Conservation (phyloP, 768 basidiomycete species). For the Mrakia blollopis region DNA sequence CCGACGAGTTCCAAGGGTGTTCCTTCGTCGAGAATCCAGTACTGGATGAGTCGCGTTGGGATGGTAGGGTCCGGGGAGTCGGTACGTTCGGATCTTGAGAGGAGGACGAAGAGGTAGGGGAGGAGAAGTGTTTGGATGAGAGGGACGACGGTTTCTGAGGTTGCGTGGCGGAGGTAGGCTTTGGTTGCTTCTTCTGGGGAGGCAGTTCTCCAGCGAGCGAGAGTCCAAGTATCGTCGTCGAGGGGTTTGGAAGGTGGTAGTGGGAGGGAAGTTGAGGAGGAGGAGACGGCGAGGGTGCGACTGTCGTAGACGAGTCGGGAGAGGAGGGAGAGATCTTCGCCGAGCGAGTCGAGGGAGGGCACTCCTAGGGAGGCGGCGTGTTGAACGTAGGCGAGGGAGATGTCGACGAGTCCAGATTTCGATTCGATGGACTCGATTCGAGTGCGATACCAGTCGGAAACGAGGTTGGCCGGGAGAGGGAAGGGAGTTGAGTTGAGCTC, state of each 20-base stretch:
- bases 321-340: conserved; percentile 85
- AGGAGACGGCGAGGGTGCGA: conserved; percentile 20
- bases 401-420: conserved; percentile 68
- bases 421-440: conserved; percentile 61
- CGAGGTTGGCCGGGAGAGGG: conserved; percentile 51
- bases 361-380: conserved; percentile 78
- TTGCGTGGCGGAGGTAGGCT: conserved; percentile 72
- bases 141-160: conserved; percentile 57
- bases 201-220: conserved; percentile 67
- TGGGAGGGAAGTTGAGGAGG: neutral
- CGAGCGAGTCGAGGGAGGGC: conserved; percentile 71
- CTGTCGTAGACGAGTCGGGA: conserved; percentile 79
- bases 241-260: conserved; percentile 48
- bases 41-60: conserved; percentile 50
- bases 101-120: conserved; percentile 89
- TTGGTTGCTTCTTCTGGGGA: conserved; percentile 59
- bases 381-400: conserved; percentile 73
- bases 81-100: conserved; percentile 75
- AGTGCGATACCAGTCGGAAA: conserved; percentile 68
- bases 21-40: conserved; percentile 36
- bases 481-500: conserved; percentile 35
- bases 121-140: conserved; percentile 74
- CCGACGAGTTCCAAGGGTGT: conserved; percentile 64
- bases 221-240: conserved; percentile 62
- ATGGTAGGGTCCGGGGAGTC: conserved; percentile 65